A percentile compares a stretch with the other conserved stretches of the same genome.
Conservation (phyloP, 352 stramenopile genomes). For the Achlya hypogyna region DNA sequence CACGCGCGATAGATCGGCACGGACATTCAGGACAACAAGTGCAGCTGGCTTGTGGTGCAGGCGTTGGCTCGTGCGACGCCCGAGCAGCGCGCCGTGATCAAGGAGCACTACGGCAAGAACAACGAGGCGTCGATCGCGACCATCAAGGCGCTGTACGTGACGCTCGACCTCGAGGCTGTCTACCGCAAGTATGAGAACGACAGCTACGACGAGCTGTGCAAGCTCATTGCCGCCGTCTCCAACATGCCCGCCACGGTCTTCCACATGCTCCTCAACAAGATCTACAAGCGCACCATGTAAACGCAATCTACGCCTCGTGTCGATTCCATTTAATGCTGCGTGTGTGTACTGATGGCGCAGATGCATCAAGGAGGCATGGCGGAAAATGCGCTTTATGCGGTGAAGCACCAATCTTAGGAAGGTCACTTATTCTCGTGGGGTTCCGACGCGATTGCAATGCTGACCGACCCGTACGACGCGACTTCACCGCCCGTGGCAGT, state of each 20-base stretch:
- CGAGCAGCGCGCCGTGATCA: slow-evolving; percentile 22
- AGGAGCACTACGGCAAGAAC: slow-evolving; percentile 91
- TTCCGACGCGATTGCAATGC: too few relatives aligned
- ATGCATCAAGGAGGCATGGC: too few relatives aligned
- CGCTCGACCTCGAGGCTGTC: slow-evolving; percentile 80
- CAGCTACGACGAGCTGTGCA: slow-evolving; percentile 74
- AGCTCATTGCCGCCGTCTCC: slow-evolving; percentile 69
- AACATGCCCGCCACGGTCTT: slow-evolving; percentile 89
- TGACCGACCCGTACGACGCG: too few relatives aligned
- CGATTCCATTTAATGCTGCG: not conserved
- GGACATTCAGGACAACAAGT: slow-evolving; percentile 99
- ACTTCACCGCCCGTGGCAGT: too few relatives aligned
- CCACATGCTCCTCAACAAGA: slow-evolving; percentile 90
- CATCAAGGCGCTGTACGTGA: slow-evolving; percentile 92
- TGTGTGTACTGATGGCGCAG: too few relatives aligned
- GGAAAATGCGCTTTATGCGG: too few relatives aligned
- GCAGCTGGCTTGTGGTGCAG: slow-evolving; percentile 96
- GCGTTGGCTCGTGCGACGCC: slow-evolving; percentile 42
- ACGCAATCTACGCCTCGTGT: not conserved
- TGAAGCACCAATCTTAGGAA: too few relatives aligned
- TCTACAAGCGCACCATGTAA: slow-evolving; percentile 96
- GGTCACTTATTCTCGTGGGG: too few relatives aligned
- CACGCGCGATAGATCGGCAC: slow-evolving; percentile 70
- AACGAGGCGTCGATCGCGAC: slow-evolving; percentile 61
- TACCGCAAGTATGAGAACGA: slow-evolving; percentile 94